Percentiles rank a stretch among this genome's conserved stretches.
Conservation (phyloP, 371 early-diverging fungal genomes). For the Mortierella sp. region DNA sequence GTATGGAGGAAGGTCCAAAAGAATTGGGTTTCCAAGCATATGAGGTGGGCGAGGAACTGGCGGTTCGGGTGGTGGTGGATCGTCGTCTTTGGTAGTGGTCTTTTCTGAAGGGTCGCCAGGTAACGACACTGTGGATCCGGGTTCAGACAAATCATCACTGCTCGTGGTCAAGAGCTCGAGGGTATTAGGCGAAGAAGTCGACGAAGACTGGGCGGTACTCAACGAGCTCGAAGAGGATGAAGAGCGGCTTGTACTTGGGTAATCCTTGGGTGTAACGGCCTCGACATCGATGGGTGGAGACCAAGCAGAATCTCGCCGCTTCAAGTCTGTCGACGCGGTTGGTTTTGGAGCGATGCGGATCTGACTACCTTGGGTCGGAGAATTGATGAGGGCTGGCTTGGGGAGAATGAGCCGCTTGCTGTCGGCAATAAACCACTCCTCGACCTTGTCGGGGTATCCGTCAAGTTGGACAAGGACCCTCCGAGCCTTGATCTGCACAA, state of each 20-base stretch:
- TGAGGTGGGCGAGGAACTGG: background rate
- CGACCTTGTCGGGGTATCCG: background rate
- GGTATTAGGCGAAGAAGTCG: background rate
- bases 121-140: background rate
- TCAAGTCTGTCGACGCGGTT: background rate
- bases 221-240: background rate
- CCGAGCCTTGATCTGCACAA: constrained; percentile 15
- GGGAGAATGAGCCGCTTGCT: constrained; percentile 19
- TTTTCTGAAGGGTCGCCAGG: background rate
- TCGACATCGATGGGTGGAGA: background rate
- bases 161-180: background rate
- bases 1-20: constrained; percentile 25
- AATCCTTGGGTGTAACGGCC: background rate
- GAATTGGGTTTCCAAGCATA: constrained; percentile 45
- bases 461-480: constrained; percentile 12
- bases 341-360: background rate
- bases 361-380: background rate
- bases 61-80: background rate
- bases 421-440: constrained; percentile 19
- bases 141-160: constrained; percentile 25
- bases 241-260: background rate
- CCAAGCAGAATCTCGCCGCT: constrained; percentile 5
- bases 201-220: background rate
- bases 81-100: background rate
- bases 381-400: background rate